Conservation (phyloP, 1,284 basidiomycete species). For the Malassezia dermatis region DNA sequence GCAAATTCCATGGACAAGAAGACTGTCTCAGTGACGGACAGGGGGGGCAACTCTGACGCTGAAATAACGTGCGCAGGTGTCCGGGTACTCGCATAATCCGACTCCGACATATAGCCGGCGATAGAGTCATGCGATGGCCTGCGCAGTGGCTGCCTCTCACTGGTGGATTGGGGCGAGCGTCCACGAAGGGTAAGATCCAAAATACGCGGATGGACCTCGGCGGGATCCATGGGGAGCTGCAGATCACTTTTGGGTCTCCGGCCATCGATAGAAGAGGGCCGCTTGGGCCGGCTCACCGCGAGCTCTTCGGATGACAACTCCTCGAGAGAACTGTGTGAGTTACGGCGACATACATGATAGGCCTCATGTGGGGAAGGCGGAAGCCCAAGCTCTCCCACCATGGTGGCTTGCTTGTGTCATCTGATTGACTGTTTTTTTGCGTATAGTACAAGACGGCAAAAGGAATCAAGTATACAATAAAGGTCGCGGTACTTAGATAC, state of each 20-base stretch:
- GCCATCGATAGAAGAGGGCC: slow-evolving; percentile 43
- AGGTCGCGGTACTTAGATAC: slow-evolving; percentile 76
- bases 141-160: background rate
- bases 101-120: background rate
- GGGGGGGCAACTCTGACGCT: slow-evolving; percentile 23
- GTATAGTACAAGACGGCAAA: slow-evolving; percentile 46
- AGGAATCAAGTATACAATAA: slow-evolving; percentile 78
- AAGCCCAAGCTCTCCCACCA: slow-evolving; percentile 39
- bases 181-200: background rate
- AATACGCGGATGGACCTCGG: background rate
- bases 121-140: background rate
- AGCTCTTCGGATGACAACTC: too few species aligned
- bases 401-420: slow-evolving; percentile 11
- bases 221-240: background rate
- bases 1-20: slow-evolving; percentile 38
- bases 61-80: background rate
- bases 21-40: slow-evolving; percentile 37
- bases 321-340: background rate
- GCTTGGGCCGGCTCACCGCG: background rate
- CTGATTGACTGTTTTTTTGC: slow-evolving; percentile 5
- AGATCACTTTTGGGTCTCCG: slow-evolving; percentile 28
- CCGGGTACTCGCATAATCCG: background rate
- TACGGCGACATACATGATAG: background rate
- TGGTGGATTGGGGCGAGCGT: background rate
- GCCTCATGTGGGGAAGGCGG: slow-evolving; percentile 20